Evolutionary conservation across 225 moss, liverwort and hornwort species (phyloP).

Genomic region (Thuidium tamariscinum): DNA sequence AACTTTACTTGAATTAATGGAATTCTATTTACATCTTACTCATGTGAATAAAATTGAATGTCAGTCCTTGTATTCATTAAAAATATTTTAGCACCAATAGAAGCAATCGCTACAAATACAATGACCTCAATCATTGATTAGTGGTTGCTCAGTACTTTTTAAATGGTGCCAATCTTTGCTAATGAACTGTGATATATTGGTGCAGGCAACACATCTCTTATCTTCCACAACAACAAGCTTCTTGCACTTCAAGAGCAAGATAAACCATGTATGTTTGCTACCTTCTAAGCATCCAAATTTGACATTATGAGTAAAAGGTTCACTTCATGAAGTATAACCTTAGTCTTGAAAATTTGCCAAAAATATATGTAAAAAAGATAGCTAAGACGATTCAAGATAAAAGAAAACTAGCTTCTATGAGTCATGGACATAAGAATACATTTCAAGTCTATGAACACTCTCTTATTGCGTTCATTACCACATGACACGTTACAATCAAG

Average conservation of each 20-base stretch:
- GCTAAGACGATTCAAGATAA: too few species aligned
- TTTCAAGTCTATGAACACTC: neutral
- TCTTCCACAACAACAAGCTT: neutral
- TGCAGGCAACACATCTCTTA: constrained; percentile 26
- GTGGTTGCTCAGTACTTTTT: fast-evolving
- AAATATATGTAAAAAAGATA: too few species aligned
- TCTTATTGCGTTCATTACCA: neutral
- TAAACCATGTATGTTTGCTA: neutral
- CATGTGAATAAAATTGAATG: neutral
- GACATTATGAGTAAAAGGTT: neutral
- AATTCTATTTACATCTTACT: neutral
- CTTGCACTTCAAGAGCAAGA: constrained; percentile 17
- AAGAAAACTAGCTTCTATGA: neutral
- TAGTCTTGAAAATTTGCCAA: too few species aligned
- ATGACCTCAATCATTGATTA: neutral
- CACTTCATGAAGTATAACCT: neutral
- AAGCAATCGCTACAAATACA: fast-evolving
- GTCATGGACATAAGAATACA: fast-evolving
- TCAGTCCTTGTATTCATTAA: too few species aligned
- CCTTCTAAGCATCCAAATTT: too few species aligned
- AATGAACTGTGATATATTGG: neutral
- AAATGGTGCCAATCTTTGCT: neutral
- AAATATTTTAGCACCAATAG: too few species aligned
- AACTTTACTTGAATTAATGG: fast-evolving
- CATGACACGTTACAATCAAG: neutral